Conservation (phyloP, 768 basidiomycete species). For the Pleurotus salmoneostramineus region DNA sequence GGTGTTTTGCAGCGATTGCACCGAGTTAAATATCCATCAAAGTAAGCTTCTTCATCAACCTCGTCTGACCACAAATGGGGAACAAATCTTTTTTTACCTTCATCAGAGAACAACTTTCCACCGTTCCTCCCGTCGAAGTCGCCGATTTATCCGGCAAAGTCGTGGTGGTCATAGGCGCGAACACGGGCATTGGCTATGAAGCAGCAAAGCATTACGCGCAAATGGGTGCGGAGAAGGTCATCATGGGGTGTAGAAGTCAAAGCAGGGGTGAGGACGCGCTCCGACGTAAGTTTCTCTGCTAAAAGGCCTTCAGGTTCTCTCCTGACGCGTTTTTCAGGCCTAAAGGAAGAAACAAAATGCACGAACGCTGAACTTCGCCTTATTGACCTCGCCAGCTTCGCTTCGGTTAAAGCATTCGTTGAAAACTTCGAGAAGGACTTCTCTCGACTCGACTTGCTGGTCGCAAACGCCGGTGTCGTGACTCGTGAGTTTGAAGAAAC, state of each 20-base stretch:
- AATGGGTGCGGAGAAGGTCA: conserved; percentile 36
- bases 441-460: conserved; percentile 36
- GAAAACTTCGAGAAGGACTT: conserved; percentile 26
- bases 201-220: conserved; percentile 39
- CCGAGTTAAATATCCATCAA: too few species aligned
- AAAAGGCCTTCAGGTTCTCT: too few species aligned
- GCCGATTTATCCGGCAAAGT: conserved; percentile 40
- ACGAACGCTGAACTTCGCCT: conserved; percentile 30
- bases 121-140: conserved; percentile 24
- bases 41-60: too few species aligned
- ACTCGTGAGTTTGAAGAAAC: conserved; percentile 17
- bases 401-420: conserved; percentile 34
- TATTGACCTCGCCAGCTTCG: conserved; percentile 37
- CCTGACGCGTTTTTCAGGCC: conserved; percentile 12
- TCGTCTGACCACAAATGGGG: not conserved
- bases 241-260: conserved; percentile 34
- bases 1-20: too few species aligned
- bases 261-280: conserved; percentile 30
- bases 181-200: conserved; percentile 47
- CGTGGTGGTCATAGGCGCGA: conserved; percentile 46
- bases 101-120: conserved; percentile 17
- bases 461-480: conserved; percentile 37
- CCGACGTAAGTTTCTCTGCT: conserved; percentile 21
- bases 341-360: conserved; percentile 28
- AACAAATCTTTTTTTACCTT: not conserved